Evolutionary conservation across 2,329 filamentous ascomycete species (phyloP), one percentile per base, ranked within the genome.

Genomic region (Cercospora sp.): DNA sequence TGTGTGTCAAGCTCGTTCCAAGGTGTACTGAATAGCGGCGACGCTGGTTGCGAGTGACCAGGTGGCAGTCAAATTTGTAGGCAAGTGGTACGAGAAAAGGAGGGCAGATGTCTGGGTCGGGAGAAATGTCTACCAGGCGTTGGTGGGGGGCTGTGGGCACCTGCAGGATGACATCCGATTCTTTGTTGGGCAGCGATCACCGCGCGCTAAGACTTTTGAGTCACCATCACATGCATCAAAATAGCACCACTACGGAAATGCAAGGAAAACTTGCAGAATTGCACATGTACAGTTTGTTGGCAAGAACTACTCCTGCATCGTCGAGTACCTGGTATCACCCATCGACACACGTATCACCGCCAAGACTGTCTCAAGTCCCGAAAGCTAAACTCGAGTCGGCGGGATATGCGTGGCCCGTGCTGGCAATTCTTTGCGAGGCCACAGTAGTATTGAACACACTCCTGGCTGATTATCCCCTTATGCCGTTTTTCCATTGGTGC

Each of bases 121-220:
- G n/a, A 59, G 55, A 59, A 59, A 59, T 59, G 55, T 59, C 32
- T 34, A 59, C 30, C 55, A 59, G 32, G 55, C 28, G 55, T 37
- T 59, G 55, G 55, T 59, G 55, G 55, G 55, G 55, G 26, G 28
- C 18, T 21, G 21, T n/a, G 30, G 55, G 28, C 32, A 34, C 55
- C 55, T 59, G 55, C 55, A 37, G 55, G 28, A 59, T 59, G 55
- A 59, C 55, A 59, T 59, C 26, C 55, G 55, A 59, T 37, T 59
- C 55, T 59, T 59, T 59, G 30, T 59, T 59, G 55, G 55, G 55
- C 55, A 59, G 55, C 55, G 55, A 59, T 59, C 55, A 59, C 24
- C 55, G 30, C 55, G 55, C 55, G 32, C 55, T 59, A 59, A 59
- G 55, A 37, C 55, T 59, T 59, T 59, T 37, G 55, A 59, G 55